phyloP scores from a whole-genome alignment of 768 basidiomycete genomes.

The Naganishia vaughanmartiniae region DNA sequence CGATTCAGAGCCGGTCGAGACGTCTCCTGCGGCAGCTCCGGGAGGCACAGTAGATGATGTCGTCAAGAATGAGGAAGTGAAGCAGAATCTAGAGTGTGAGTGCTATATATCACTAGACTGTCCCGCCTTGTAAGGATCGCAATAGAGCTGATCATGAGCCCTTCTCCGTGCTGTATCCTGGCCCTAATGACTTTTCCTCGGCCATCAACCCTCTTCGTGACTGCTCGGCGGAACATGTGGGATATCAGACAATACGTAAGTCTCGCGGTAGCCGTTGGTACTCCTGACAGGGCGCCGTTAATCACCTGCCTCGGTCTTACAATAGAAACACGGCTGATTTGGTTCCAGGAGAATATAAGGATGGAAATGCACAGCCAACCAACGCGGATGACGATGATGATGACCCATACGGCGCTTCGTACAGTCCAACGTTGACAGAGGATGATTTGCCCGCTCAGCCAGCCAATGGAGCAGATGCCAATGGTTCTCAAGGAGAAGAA shows the following conservation, averaged over 20 bases:
- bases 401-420: conserved; percentile 24
- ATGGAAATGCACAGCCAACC: conserved; percentile 2
- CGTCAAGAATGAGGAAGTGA: conserved; percentile 23
- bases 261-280: not conserved
- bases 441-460: not conserved
- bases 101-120: not conserved
- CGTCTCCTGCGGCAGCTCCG: not conserved
- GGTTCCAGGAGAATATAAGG: conserved; percentile 13
- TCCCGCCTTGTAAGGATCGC: not conserved
- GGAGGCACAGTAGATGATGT: conserved; percentile 15
- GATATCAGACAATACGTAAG: conserved; percentile 13
- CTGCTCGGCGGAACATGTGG: not conserved
- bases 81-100: conserved; percentile 15
- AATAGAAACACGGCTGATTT: not conserved
- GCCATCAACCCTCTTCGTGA: not conserved
- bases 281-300: not conserved
- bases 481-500: conserved; percentile 37
- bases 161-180: not conserved
- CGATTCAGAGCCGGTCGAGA: conserved; percentile 50
- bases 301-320: not conserved
- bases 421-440: not conserved
- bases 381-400: conserved; percentile 14
- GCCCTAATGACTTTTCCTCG: not conserved
- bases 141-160: not conserved
- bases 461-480: conserved; percentile 31